Evolutionary conservation across 2,329 filamentous ascomycete species (phyloP).

Genomic region (Leptodontidium sp.): DNA sequence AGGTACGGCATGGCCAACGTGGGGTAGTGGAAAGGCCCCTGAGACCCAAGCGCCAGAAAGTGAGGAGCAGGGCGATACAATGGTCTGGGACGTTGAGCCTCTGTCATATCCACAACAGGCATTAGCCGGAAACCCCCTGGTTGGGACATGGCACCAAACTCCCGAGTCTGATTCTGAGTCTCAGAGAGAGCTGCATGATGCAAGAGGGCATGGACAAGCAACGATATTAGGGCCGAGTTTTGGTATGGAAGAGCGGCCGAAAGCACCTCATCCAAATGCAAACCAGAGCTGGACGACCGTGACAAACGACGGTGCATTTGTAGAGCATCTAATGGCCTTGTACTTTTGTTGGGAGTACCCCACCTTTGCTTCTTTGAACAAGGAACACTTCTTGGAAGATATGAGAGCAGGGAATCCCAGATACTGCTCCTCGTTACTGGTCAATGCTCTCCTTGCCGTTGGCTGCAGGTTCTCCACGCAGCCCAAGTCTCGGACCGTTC

Average conservation of each 20-base stretch:
- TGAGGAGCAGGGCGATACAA: conserved; percentile 35
- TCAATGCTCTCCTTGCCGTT: conserved; percentile 53
- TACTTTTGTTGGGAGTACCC: conserved; percentile 83
- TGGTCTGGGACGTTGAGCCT: conserved; percentile 44
- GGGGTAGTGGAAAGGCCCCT: conserved; percentile 16
- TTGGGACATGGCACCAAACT: conserved; percentile 48
- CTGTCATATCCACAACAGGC: conserved; percentile 50
- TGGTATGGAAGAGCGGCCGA: conserved; percentile 67
- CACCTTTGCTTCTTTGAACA: conserved; percentile 75
- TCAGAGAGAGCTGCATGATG: conserved; percentile 33
- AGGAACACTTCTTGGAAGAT: conserved; percentile 44
- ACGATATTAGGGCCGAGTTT: conserved; percentile 65
- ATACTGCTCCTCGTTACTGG: conserved; percentile 52
- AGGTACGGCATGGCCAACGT: conserved; percentile 27
- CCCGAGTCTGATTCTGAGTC: conserved; percentile 23
- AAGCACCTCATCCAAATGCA: conserved; percentile 75
- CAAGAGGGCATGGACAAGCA: conserved; percentile 58
- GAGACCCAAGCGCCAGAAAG: not conserved
- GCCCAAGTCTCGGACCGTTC: conserved; percentile 67
- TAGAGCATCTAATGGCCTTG: conserved; percentile 69
- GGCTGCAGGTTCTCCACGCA: conserved; percentile 75
- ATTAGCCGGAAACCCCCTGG: conserved; percentile 51
- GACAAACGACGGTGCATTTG: conserved; percentile 63
- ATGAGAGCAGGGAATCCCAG: conserved; percentile 35
- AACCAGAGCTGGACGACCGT: conserved; percentile 71